Evolutionary conservation across 208 protist genomes (phyloP), one percentile per base, ranked within the genome.

Genomic region (Lotmaria passim): DNA sequence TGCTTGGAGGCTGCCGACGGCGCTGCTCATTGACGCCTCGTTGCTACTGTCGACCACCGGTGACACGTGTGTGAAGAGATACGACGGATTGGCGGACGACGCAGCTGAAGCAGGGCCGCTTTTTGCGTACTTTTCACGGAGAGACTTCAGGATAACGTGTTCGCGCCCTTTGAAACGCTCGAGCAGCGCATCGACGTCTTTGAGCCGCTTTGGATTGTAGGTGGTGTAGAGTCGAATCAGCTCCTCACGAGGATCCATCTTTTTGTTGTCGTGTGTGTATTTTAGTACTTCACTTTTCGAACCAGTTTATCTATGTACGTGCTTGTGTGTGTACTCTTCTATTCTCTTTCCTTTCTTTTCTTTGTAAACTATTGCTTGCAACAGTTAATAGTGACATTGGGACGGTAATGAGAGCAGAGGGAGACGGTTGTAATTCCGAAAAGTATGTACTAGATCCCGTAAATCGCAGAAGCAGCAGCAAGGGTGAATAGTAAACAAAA

Each of bases 151-250:
- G 69, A 93, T 83, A 12, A 63, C 51, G 14, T 69, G 69, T 69
- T 88, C 81, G 38, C 83, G 75, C 0, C 87, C 87, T 26, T 78
- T 75, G 75, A 85, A 93, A 15, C 72, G 77, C 15, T 38, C 47
- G 7, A 89, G 65, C 30, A 86, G 58, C 17, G 53, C 53, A 65
- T 89, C 83, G 1, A 89, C 75, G 26, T 87, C 81, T 31, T 62
- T 64, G 7, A 93, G 62, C 26, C 86, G 86, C n/a, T 33, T 43
- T 0, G 87, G 87, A 69, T 93, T 87, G 73, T 93, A 75, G 24
- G 55, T 38, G 31, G 69, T 50, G 67, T 92, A 92, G 47, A 92
- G 80, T 24, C 36, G 51, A 43, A 76, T 39, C 3, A 89, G 73
- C 57, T 73, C 69, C 8, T 80, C 74, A n/a, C 83, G 70, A 17